These are phyloP conservation scores for Leishmania arabica DNA, from an alignment of 208 protist species.

Conservation along the genomic window DNA sequence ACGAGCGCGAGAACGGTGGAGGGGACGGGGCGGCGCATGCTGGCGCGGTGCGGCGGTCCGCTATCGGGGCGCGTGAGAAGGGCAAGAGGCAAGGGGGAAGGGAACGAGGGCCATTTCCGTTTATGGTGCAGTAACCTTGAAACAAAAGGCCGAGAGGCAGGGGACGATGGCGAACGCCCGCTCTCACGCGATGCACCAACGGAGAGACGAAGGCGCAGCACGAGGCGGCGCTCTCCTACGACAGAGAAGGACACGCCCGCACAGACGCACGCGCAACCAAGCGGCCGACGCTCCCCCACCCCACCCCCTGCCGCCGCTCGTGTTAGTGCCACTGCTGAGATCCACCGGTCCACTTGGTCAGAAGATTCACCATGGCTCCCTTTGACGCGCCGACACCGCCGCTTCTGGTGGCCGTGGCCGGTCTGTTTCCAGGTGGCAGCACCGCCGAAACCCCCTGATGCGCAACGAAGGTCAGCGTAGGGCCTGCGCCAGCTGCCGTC, in stretches of 20 bases:
- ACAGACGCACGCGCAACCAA: not conserved
- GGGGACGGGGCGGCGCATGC: not conserved
- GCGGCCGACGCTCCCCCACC: not conserved
- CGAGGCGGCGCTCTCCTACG: not conserved
- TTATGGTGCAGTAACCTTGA: too few relatives aligned
- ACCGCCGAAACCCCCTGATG: slow-evolving; percentile 6
- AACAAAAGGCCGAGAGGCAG: not conserved
- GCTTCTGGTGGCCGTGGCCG: not conserved
- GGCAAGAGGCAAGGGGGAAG: not conserved
- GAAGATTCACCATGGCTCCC: slow-evolving; percentile 26
- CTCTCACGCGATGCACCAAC: not conserved
- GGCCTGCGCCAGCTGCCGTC: not conserved
- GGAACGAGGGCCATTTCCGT: not conserved
- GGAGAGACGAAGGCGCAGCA: not conserved
- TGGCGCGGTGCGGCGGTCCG: not conserved
- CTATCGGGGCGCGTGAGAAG: not conserved
- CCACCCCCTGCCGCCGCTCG: too few relatives aligned
- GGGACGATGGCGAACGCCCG: not conserved
- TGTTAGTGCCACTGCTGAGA: slow-evolving; percentile 7
- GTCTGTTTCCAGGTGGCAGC: not conserved
- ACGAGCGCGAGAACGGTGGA: not conserved
- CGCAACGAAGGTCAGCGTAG: slow-evolving; percentile 25
- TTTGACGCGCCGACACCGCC: not conserved
- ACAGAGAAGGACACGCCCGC: slow-evolving; percentile 5
- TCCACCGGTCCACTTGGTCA: slow-evolving; percentile 39